Conservation (phyloP, 2,329 filamentous ascomycete species). For the Stagonosporopsis tanaceti region DNA sequence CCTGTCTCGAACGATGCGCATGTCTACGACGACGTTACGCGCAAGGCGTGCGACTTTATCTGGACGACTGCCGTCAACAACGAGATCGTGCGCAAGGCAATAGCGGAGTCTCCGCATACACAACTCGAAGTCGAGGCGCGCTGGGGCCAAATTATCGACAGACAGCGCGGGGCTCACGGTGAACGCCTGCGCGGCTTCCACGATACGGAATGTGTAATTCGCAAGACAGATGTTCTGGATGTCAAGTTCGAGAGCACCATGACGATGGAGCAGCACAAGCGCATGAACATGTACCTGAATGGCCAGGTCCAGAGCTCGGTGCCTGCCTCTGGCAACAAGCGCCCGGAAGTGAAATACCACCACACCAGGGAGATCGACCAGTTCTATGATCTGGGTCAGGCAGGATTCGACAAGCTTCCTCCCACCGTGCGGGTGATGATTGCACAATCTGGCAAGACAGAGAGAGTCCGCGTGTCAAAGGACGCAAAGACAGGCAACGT, state of each 20-base stretch:
- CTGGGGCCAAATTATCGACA: slow-evolving; percentile 79
- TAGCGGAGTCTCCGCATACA: slow-evolving; percentile 67
- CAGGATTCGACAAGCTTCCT: slow-evolving; percentile 54
- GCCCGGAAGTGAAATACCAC: slow-evolving; percentile 77
- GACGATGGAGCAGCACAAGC: slow-evolving; percentile 89
- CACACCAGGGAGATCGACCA: slow-evolving; percentile 84
- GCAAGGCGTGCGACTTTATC: slow-evolving; percentile 80
- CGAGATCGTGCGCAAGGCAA: slow-evolving; percentile 62
- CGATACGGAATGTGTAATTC: slow-evolving; percentile 62
- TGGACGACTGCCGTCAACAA: slow-evolving; percentile 74
- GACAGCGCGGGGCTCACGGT: slow-evolving; percentile 66
- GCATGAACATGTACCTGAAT: slow-evolving; percentile 87
- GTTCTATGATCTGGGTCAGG: slow-evolving; percentile 68
- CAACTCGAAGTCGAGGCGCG: slow-evolving; percentile 95
- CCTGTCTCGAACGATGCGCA: slow-evolving; percentile 75
- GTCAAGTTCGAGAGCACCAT: slow-evolving; percentile 81
- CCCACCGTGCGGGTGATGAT: slow-evolving; percentile 69
- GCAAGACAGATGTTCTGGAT: slow-evolving; percentile 31
- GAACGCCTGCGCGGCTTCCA: slow-evolving; percentile 69
- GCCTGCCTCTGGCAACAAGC: slow-evolving; percentile 38
- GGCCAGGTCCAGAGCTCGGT: slow-evolving; percentile 65
- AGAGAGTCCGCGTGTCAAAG: slow-evolving; percentile 66
- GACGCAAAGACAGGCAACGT: slow-evolving; percentile 76
- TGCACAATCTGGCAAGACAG: slow-evolving; percentile 20
- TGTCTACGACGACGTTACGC: slow-evolving; percentile 74